Base-by-base conservation (phyloP, 371 early-diverging fungal species). In the Mucor mucedo region DNA sequence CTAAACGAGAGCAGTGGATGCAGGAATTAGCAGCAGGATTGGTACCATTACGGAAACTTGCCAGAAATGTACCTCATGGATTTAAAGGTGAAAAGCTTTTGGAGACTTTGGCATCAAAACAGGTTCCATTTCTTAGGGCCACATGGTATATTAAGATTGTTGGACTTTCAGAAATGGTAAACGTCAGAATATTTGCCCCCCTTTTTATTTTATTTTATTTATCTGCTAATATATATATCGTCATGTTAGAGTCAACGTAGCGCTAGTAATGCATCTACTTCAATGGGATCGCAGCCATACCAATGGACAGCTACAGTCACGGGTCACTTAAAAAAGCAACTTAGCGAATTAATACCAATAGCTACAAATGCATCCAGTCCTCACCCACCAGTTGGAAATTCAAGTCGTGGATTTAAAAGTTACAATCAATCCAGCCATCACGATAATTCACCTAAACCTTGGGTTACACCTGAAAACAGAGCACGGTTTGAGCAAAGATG, bases 71-170 rank as follows among this genome's bases (percentile, higher is more conserved):
- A 2, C 88, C 88, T 16, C 86, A 85, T 71, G 87, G 83, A n/a
- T 82, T 87, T 70, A 89, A 90, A 40, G 84, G 86, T 7, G 89
- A 87, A 27, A 84, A 84, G 40, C 61, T 92, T 35, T 57, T 91
- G 14, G 91, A 90, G 14, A 64, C 81, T 5, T 63, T 92, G 58
- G 82, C 85, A 8, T 65, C 73, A 42, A 77, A 84, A 28, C 82
- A 79, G 35, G 89, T 92, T 3, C 90, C 92, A 1, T 73, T 90
- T 56, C 64, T 83, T 42, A 78, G 91, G n/a, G 91, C 92, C 0
- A 75, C 89, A 7, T 92, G 92, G 92, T 89, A 85, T 54, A 88
- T 91, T 39, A 87, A 90, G 58, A 78, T 90, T 35, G 84, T 88
- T 5, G 91, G 84, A 38, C 58, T 83, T 21, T 77, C 78, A 28